Evolutionary conservation across 1,284 basidiomycete genomes (phyloP), one percentile per base, ranked within the genome.

Genomic region (Marasmius sp.): DNA sequence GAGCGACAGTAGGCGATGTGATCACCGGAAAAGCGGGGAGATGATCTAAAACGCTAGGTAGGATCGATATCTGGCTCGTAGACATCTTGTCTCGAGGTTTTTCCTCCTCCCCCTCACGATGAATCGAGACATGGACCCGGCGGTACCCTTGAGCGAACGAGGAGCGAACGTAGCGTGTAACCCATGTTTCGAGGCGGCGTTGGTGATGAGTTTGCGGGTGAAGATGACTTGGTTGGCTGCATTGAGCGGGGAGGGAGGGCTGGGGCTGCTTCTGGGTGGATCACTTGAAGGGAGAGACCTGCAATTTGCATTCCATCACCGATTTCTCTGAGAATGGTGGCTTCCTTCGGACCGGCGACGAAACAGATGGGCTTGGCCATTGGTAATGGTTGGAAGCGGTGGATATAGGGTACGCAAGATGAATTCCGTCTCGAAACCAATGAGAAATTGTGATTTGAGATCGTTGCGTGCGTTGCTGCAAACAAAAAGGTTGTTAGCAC

Each of bases 391-490:
- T 83, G 37, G 79, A 79, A 22, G 81, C 73, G 34, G 75, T 71
- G 22, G n/a, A n/a, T n/a, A 85, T 70, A 0, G 86, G 84, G 11
- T 77, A 66, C 0, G 78, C 6, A 91, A 81, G 57, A 85, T 83
- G 66, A 91, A 89, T 68, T 92, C 88, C 2, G 78, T 81, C 73
- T 92, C 90, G 65, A 88, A 81, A 3, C 89, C 89, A 18, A 89
- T 78, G 38, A 90, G n/a, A 77, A 89, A 89, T 8, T 82, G 74
- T 14, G 82, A 70, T 1, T 77, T 79, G 2, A 74, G 72, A 9
- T 69, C 68, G 6, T 71, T 60, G 54, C 74, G 68, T 0, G 82
- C 82, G 50, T 82, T 74, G 22, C 77, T 77, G 56, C 20, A 38
- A n/a, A 36, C 37, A 20, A 18, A 39, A 37, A 12, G n/a, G n/a